phyloP scores from a whole-genome alignment of 108 stramenopile genomes.

The Chaetoceros tenuissimus region DNA sequence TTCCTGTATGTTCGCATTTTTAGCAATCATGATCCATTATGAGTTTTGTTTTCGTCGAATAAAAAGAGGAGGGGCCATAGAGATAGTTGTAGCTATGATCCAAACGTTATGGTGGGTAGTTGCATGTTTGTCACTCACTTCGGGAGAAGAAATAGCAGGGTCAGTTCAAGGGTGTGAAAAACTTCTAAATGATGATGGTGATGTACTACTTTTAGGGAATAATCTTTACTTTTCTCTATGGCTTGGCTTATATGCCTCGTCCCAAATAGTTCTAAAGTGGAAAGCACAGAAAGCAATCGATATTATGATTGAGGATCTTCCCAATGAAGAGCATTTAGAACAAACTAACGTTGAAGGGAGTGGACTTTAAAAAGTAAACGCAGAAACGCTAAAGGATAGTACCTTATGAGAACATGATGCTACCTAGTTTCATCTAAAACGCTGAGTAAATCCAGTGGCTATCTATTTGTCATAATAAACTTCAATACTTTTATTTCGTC shows the following conservation, averaged over 20 bases:
- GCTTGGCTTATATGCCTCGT: background rate
- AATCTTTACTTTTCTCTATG: background rate
- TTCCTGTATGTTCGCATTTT: slow-evolving; percentile 21
- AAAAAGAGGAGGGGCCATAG: slow-evolving; percentile 16
- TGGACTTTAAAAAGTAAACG: too few species aligned
- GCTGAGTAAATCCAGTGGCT: too few species aligned
- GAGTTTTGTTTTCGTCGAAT: slow-evolving; percentile 30
- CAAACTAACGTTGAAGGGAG: background rate
- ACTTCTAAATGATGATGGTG: background rate
- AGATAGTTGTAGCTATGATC: slow-evolving; percentile 9
- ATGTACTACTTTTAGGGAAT: slow-evolving; percentile 2
- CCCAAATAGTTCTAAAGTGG: background rate
- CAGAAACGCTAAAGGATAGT: too few species aligned
- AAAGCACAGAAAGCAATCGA: background rate
- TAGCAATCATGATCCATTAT: slow-evolving; percentile 59
- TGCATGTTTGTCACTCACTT: slow-evolving; percentile 9
- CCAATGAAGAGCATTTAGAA: background rate
- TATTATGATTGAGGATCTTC: background rate
- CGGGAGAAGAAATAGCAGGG: slow-evolving; percentile 10
- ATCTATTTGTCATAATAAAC: too few species aligned
- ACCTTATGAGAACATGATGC: too few species aligned
- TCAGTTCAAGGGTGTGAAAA: slow-evolving; percentile 15
- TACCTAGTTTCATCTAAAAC: too few species aligned
- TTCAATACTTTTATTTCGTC: too few species aligned
- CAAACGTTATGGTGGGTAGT: slow-evolving; percentile 16